These are phyloP conservation scores for Sherardia arvensis DNA, from an alignment of 257 asterid genomes.

Conservation along the genomic window DNA sequence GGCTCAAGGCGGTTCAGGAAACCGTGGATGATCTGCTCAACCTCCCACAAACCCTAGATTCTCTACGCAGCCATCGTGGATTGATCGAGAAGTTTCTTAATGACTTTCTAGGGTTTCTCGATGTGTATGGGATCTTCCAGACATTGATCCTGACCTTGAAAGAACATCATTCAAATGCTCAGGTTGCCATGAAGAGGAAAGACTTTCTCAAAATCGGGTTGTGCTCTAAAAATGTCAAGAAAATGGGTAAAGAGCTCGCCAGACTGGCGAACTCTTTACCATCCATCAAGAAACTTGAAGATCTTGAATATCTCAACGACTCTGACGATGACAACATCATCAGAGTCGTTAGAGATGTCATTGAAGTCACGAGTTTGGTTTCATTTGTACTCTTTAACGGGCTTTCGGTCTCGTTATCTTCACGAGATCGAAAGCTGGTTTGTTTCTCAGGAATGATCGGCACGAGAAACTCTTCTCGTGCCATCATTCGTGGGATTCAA, in stretches of 20 bases:
- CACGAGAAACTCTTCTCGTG: not conserved
- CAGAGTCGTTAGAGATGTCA: slow-evolving; percentile 38
- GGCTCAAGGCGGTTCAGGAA: slow-evolving; percentile 55
- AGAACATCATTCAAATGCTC: slow-evolving; percentile 55
- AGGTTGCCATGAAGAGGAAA: slow-evolving; percentile 44
- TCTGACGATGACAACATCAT: slow-evolving; percentile 24
- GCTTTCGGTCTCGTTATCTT: slow-evolving; percentile 36
- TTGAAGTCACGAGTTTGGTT: slow-evolving; percentile 43
- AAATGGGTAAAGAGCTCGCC: slow-evolving; percentile 47
- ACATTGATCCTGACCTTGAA: slow-evolving; percentile 41
- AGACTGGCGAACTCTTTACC: slow-evolving; percentile 23
- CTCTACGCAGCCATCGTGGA: slow-evolving; percentile 13
- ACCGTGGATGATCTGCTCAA: slow-evolving; percentile 73
- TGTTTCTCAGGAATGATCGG: slow-evolving; percentile 25
- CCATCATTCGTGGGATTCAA: slow-evolving; percentile 9
- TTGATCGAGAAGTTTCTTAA: slow-evolving; percentile 66
- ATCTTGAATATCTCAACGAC: slow-evolving; percentile 22
- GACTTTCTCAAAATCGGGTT: slow-evolving; percentile 28
- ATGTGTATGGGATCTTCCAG: slow-evolving; percentile 62
- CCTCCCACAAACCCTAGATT: slow-evolving; percentile 70
- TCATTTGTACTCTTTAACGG: slow-evolving; percentile 41
- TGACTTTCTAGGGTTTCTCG: slow-evolving; percentile 58
- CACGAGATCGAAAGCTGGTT: slow-evolving; percentile 34
- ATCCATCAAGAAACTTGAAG: not conserved
- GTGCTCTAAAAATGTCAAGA: slow-evolving; percentile 31